Percentiles rank a stretch among this genome's conserved stretches.
Evolutionary conservation across 495 filamentous ascomycete species (phyloP).

Genomic region (Barbatosphaeria neglecta): DNA sequence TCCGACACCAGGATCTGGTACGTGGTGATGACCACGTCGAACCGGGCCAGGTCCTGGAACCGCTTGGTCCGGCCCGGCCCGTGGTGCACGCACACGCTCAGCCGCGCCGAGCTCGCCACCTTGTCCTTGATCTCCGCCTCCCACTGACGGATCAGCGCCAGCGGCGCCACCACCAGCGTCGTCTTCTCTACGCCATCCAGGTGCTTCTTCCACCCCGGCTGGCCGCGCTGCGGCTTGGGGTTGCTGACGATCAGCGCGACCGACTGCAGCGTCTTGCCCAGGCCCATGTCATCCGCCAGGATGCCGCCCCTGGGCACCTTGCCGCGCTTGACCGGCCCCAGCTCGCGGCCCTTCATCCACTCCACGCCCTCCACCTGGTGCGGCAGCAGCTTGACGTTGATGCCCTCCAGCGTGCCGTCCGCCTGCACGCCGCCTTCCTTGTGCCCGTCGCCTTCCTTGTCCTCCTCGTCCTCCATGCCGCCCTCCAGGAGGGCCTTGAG

Average conservation of each 20-base stretch:
- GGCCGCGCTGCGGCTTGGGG: slow-evolving; percentile 47
- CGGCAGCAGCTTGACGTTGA: slow-evolving; percentile 76
- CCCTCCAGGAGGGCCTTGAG: slow-evolving; percentile 83
- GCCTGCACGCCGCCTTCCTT: slow-evolving; percentile 25
- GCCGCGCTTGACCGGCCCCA: slow-evolving; percentile 63
- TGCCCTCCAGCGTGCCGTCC: slow-evolving; percentile 45
- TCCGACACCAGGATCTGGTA: slow-evolving; percentile 93
- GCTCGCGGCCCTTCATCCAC: slow-evolving; percentile 89
- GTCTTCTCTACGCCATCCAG: slow-evolving; percentile 53
- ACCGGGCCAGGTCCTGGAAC: slow-evolving; percentile 58
- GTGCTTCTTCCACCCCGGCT: slow-evolving; percentile 46
- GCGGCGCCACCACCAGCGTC: slow-evolving; percentile 86
- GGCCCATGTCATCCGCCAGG: slow-evolving; percentile 76
- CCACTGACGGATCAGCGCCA: slow-evolving; percentile 96
- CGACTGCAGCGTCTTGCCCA: slow-evolving; percentile 77
- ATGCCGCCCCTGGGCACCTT: slow-evolving; percentile 78
- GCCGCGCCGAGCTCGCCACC: slow-evolving; percentile 46
- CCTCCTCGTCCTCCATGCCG: slow-evolving; percentile 69
- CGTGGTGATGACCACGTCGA: slow-evolving; percentile 95
- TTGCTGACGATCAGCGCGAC: slow-evolving; percentile 76
- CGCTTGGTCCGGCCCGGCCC: slow-evolving; percentile 74
- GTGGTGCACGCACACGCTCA: slow-evolving; percentile 82
- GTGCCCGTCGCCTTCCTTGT: slow-evolving; percentile 39
- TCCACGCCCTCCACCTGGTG: slow-evolving; percentile 87
- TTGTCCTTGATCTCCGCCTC: slow-evolving; percentile 80